These are phyloP conservation scores for Boletus sp. DNA, from an alignment of 1,284 basidiomycete genomes.

Conservation along the genomic window DNA sequence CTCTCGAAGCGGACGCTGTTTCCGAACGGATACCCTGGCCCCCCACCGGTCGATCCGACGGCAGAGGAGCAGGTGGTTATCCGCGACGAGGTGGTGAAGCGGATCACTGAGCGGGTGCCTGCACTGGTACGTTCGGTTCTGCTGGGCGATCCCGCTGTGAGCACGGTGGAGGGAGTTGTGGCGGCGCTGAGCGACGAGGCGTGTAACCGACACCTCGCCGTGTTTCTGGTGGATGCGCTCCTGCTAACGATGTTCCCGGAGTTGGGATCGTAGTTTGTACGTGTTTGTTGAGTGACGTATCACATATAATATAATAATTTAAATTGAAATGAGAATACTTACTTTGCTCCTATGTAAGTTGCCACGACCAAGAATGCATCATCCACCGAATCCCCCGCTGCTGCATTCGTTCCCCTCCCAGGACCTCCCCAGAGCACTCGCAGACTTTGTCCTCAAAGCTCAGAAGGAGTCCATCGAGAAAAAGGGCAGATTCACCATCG, in stretches of 20 bases:
- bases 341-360: too few relatives aligned
- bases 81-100: constrained; percentile 47
- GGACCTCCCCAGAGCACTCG: constrained; percentile 62
- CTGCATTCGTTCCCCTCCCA: constrained; percentile 70
- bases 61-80: constrained; percentile 63
- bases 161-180: constrained; percentile 48
- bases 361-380: constrained; percentile 35
- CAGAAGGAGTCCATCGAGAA: constrained; percentile 89
- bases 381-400: constrained; percentile 60
- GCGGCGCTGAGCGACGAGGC: constrained; percentile 52
- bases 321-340: constrained; percentile 8
- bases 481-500: constrained; percentile 87
- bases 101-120: constrained; percentile 44
- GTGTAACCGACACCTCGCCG: constrained; percentile 65
- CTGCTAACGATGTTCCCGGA: constrained; percentile 65
- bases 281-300: constrained; percentile 29
- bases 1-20: constrained; percentile 64
- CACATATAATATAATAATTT: too few relatives aligned
- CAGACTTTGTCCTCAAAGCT: constrained; percentile 80
- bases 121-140: constrained; percentile 27
- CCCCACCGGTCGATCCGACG: constrained; percentile 61
- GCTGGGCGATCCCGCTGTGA: constrained; percentile 44
- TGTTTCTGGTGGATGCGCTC: constrained; percentile 62
- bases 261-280: constrained; percentile 37
- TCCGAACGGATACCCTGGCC: constrained; percentile 75